A percentile compares a stretch with the other conserved stretches of the same genome.
Evolutionary conservation across 2,329 filamentous ascomycete genomes (phyloP).

Genomic region (Fusarium compactum): DNA sequence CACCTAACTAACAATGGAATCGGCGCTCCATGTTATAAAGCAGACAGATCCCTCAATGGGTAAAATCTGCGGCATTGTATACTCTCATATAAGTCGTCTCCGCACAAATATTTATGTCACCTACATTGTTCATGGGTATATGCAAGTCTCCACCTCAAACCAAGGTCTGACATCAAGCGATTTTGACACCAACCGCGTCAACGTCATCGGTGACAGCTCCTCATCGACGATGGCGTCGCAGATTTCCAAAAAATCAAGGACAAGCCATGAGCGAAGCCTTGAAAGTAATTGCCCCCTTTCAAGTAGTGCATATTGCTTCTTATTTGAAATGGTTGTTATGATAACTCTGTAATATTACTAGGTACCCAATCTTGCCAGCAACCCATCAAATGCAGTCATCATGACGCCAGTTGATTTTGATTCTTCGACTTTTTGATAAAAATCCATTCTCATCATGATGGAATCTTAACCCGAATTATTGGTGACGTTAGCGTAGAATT

Average conservation of each 20-base stretch:
- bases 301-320: slow-evolving; percentile 18
- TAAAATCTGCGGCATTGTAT: background rate
- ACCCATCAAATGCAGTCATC: slow-evolving; percentile 12
- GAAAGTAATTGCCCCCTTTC: slow-evolving; percentile 7
- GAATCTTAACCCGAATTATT: background rate
- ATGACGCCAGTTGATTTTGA: slow-evolving; percentile 6
- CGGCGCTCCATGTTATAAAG: background rate
- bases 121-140: background rate
- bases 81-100: background rate
- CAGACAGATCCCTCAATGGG: background rate
- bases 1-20: background rate
- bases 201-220: slow-evolving; percentile 37
- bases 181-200: slow-evolving; percentile 13
- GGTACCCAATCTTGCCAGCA: background rate
- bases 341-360: background rate
- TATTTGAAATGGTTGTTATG: background rate
- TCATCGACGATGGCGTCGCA: slow-evolving; percentile 35
- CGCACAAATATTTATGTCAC: slow-evolving; percentile 15
- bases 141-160: slow-evolving; percentile 20
- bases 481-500: slow-evolving; percentile 24
- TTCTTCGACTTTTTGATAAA: slow-evolving; percentile 6
- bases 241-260: slow-evolving; percentile 40
- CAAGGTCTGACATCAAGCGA: slow-evolving; percentile 33
- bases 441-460: slow-evolving; percentile 14
- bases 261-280: slow-evolving; percentile 20